These are phyloP conservation scores for Linnemannia exigua DNA, from an alignment of 192 early-diverging fungal species.

Conservation along the genomic window DNA sequence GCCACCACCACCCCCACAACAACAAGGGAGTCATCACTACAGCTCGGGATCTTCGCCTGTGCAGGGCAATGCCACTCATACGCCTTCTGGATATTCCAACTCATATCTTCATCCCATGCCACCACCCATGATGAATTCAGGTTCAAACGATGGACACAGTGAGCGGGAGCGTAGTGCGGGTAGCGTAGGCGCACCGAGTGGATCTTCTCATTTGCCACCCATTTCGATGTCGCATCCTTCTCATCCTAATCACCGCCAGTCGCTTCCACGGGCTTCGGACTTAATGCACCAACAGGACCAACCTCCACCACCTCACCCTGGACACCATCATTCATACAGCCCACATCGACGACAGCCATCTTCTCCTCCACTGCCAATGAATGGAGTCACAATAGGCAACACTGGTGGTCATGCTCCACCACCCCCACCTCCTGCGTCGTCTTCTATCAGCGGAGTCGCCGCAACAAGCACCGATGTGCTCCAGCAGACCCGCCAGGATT, in stretches of 20 bases:
- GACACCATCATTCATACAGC: conserved; percentile 34
- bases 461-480: conserved; percentile 59
- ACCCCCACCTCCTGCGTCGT: conserved; percentile 7
- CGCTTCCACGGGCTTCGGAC: conserved; percentile 25
- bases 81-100: conserved; percentile 28
- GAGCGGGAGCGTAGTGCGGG: conserved; percentile 19
- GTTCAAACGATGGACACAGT: conserved; percentile 10
- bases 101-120: conserved; percentile 32
- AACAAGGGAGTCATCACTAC: conserved; percentile 45
- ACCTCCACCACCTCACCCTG: conserved; percentile 16
- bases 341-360: conserved; percentile 44
- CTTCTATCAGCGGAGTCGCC: not conserved
- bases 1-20: conserved; percentile 5
- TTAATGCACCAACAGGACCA: conserved; percentile 40
- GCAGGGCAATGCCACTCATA: not conserved
- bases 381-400: conserved; percentile 31
- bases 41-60: conserved; percentile 25
- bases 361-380: conserved; percentile 34
- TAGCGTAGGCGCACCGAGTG: not conserved
- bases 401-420: conserved; percentile 20
- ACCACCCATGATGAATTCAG: conserved; percentile 2
- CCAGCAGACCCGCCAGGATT: conserved; percentile 67
- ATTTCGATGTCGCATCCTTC: conserved; percentile 21
- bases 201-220: conserved; percentile 28
- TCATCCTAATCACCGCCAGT: conserved; percentile 34